Evolutionary conservation across 2,329 filamentous ascomycete species (phyloP).

Genomic region (Penicillium hesseltinei): DNA sequence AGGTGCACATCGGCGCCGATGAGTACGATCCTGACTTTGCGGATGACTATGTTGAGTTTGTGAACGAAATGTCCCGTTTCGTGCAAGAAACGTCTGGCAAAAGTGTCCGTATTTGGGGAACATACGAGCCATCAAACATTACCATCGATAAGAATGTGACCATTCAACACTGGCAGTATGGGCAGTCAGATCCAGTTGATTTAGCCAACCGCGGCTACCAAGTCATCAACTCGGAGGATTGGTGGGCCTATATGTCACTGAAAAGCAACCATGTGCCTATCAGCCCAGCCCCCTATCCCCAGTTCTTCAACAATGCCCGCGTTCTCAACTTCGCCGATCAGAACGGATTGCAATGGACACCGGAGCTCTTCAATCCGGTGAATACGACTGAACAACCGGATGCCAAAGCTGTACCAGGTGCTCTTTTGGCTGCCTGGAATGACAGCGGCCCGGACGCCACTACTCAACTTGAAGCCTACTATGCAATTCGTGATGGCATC

Average conservation of each 20-base stretch:
- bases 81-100: slow-evolving; percentile 47
- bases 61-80: slow-evolving; percentile 52
- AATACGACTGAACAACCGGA: slow-evolving; percentile 51
- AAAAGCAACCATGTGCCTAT: slow-evolving; percentile 57
- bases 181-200: slow-evolving; percentile 52
- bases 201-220: slow-evolving; percentile 49
- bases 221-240: slow-evolving; percentile 56
- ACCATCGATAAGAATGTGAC: slow-evolving; percentile 49
- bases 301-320: slow-evolving; percentile 48
- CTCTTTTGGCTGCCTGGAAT: slow-evolving; percentile 55
- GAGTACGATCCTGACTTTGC: slow-evolving; percentile 51
- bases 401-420: slow-evolving; percentile 46
- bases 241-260: slow-evolving; percentile 55
- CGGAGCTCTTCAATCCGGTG: slow-evolving; percentile 51
- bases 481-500: slow-evolving; percentile 51
- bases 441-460: slow-evolving; percentile 55
- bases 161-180: slow-evolving; percentile 58
- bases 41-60: slow-evolving; percentile 53
- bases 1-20: slow-evolving; percentile 57
- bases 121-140: slow-evolving; percentile 47
- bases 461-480: slow-evolving; percentile 53
- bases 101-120: slow-evolving; percentile 56
- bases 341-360: slow-evolving; percentile 47
- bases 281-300: slow-evolving; percentile 48
- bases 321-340: slow-evolving; percentile 52